These are phyloP conservation scores for Daldinia sp. DNA, from an alignment of 2,329 filamentous ascomycete genomes.

Conservation along the genomic window DNA sequence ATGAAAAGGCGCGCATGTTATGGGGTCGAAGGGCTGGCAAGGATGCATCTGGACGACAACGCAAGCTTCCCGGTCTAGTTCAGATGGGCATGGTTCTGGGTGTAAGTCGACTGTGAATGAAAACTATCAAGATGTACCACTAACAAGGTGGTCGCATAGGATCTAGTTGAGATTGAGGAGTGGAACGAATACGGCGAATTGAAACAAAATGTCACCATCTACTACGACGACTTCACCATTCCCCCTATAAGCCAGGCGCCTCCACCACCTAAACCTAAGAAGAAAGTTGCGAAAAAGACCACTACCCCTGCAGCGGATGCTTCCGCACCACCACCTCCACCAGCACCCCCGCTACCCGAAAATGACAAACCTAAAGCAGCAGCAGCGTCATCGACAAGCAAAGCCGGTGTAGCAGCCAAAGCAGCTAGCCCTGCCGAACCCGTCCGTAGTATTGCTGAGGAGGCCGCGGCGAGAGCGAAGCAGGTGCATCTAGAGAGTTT, in stretches of 20 bases:
- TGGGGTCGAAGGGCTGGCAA: conserved; percentile 89
- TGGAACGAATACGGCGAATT: conserved; percentile 99
- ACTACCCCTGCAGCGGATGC: conserved; percentile 40
- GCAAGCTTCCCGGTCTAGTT: conserved; percentile 89
- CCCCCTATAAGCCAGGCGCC: conserved; percentile 66
- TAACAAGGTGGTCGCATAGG: conserved; percentile 64
- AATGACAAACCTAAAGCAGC: conserved; percentile 48
- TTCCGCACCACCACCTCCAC: conserved; percentile 25
- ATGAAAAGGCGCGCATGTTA: conserved; percentile 87
- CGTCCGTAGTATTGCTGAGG: conserved; percentile 69
- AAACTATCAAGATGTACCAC: not conserved
- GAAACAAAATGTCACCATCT: conserved; percentile 82
- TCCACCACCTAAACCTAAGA: conserved; percentile 56
- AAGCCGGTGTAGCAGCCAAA: conserved; percentile 41
- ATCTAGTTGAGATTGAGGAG: conserved; percentile 93
- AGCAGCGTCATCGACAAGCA: conserved; percentile 31
- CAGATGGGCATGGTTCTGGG: conserved; percentile 88
- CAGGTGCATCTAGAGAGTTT: conserved; percentile 66
- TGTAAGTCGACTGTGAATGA: conserved; percentile 66
- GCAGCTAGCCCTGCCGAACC: conserved; percentile 52
- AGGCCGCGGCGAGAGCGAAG: conserved; percentile 74
- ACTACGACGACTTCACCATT: conserved; percentile 72
- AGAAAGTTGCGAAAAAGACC: conserved; percentile 48
- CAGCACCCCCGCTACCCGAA: conserved; percentile 50
- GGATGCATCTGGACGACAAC: conserved; percentile 67